phyloP scores from a whole-genome alignment of 352 stramenopile species.

The Phytophthora fragariaefolia region DNA sequence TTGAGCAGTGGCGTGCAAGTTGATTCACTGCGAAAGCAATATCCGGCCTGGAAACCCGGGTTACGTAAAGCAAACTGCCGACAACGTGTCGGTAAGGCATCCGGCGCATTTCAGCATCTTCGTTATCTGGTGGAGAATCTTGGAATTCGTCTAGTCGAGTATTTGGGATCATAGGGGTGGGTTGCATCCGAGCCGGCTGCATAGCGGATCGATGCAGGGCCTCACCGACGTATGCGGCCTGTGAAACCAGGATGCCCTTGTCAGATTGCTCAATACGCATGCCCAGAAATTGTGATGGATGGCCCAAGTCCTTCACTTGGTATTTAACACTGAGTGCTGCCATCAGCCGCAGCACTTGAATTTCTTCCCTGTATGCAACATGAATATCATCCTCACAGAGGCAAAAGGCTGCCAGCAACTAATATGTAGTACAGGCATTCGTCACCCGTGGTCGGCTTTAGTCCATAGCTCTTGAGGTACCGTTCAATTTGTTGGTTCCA shows the following conservation, averaged over 20 bases:
- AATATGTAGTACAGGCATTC: constrained; percentile 1
- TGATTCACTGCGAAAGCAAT: constrained; percentile 9
- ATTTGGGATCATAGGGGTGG: no score
- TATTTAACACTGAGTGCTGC: no score
- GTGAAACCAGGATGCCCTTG: no score
- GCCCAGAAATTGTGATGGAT: no score
- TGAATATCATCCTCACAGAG: constrained; percentile 12
- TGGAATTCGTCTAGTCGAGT: no score
- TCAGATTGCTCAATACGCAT: no score
- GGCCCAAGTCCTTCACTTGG: no score
- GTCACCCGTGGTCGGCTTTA: not conserved
- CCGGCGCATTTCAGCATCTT: not conserved
- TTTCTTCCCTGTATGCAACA: not conserved
- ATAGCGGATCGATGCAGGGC: no score
- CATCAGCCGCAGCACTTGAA: constrained; percentile 3
- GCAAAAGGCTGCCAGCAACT: not conserved
- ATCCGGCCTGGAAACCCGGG: not conserved
- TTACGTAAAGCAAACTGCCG: not conserved
- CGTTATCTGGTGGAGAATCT: no score
- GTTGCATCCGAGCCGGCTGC: no score
- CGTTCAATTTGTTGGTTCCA: constrained; percentile 11
- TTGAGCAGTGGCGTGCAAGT: not conserved
- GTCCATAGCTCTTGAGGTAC: constrained; percentile 3
- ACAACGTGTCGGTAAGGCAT: not conserved
- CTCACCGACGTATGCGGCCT: no score